These are phyloP conservation scores for Capsella bursapastoris DNA, from an alignment of 345 rosid genomes.

Conservation along the genomic window DNA sequence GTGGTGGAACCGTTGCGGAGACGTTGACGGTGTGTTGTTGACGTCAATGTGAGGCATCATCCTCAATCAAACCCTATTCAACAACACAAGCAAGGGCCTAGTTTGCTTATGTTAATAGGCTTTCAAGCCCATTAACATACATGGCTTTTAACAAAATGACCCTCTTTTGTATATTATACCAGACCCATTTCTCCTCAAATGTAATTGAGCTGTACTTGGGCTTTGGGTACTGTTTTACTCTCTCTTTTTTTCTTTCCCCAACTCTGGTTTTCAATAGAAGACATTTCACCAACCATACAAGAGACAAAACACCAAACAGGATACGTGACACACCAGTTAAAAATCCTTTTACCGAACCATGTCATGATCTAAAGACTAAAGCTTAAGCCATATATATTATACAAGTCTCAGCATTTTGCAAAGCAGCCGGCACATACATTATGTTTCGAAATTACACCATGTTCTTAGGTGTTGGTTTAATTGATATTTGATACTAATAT, in stretches of 20 bases:
- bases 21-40: conserved; percentile 29
- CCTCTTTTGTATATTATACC: too few relatives aligned
- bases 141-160: not conserved
- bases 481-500: not conserved
- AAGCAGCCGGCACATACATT: too few relatives aligned
- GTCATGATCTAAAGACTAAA: too few relatives aligned
- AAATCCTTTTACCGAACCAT: too few relatives aligned
- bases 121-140: not conserved
- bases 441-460: too few relatives aligned
- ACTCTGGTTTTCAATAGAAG: too few relatives aligned
- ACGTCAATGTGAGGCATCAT: conserved; percentile 13
- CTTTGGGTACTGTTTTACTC: not conserved
- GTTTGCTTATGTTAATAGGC: not conserved
- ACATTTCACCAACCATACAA: too few relatives aligned
- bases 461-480: not conserved
- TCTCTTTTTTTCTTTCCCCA: not conserved
- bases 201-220: not conserved
- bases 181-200: not conserved
- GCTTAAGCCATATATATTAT: too few relatives aligned
- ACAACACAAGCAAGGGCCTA: not conserved
- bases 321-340: too few relatives aligned
- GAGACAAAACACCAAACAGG: too few relatives aligned
- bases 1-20: conserved; percentile 40
- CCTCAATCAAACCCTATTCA: not conserved
- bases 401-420: too few relatives aligned